A percentile compares a stretch with the other conserved stretches of the same genome.
These are phyloP conservation scores for Odonthalia washingtoniensis DNA, from an alignment of 31 red algal species.

Conservation along the genomic window DNA sequence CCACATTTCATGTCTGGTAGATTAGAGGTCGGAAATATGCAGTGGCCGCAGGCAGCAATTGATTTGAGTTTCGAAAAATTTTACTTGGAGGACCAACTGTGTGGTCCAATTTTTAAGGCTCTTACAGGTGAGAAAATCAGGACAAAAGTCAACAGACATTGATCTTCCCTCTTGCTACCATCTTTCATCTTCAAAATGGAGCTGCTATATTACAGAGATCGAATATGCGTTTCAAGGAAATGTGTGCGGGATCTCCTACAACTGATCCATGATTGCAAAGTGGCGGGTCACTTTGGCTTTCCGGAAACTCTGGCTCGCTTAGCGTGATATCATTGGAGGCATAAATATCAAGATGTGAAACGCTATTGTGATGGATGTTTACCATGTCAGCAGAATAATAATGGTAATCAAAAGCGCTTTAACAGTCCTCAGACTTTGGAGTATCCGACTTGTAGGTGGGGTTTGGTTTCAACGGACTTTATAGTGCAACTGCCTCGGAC, in stretches of 20 bases:
- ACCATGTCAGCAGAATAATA: slow-evolving; percentile 18
- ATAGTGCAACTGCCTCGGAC: slow-evolving; percentile 3
- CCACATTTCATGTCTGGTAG: background rate
- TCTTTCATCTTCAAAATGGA: background rate
- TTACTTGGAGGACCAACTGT: background rate
- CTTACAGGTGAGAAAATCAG: background rate
- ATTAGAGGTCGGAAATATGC: background rate
- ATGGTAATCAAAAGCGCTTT: background rate
- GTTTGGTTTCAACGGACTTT: slow-evolving; percentile 40
- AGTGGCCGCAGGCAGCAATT: background rate
- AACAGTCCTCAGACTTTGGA: background rate
- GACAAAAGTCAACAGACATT: too few relatives aligned
- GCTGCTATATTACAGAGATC: background rate
- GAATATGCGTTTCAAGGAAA: background rate
- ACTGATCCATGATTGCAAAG: slow-evolving; percentile 24
- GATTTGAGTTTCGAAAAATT: background rate
- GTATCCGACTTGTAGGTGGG: background rate
- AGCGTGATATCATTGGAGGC: slow-evolving; percentile 12
- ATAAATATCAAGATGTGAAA: slow-evolving; percentile 12
- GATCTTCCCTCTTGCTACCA: too few relatives aligned
- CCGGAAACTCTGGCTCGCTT: slow-evolving; percentile 31
- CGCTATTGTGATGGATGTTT: slow-evolving; percentile 32
- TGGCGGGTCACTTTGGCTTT: slow-evolving; percentile 38
- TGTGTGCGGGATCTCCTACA: slow-evolving; percentile 7
- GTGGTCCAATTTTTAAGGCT: background rate